Conservation (phyloP, 2,329 filamentous ascomycete species). For the Mycosphaerella sp. region DNA sequence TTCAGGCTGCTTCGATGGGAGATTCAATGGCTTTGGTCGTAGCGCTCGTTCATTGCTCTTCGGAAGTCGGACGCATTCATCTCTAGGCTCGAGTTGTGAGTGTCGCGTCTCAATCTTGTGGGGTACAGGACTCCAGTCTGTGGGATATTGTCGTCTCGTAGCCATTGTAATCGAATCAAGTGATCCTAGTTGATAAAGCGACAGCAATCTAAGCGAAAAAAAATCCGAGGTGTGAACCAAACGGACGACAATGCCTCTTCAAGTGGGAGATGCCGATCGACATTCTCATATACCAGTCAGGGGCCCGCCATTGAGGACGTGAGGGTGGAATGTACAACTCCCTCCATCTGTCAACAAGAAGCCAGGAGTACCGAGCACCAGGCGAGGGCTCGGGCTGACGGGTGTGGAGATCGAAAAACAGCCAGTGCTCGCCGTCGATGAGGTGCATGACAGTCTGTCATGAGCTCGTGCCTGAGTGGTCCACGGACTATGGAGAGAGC, state of each 20-base stretch:
- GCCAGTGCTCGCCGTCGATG: slow-evolving; percentile 2
- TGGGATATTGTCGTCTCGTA: slow-evolving; percentile 5
- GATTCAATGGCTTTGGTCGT: slow-evolving; percentile 10
- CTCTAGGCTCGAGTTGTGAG: not conserved
- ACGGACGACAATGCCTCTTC: not conserved
- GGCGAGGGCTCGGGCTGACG: slow-evolving; percentile 5
- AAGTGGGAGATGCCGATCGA: not conserved
- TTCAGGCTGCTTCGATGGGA: slow-evolving; percentile 7
- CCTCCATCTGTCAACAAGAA: slow-evolving; percentile 25
- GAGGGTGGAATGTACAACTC: slow-evolving; percentile 28
- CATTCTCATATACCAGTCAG: slow-evolving; percentile 7
- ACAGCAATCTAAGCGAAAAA: slow-evolving; percentile 3
- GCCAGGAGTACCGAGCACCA: slow-evolving; percentile 16
- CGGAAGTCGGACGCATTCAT: not conserved
- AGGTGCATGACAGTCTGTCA: slow-evolving; percentile 6
- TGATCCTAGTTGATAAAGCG: not conserved
- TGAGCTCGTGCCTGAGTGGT: slow-evolving; percentile 8
- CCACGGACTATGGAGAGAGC: not conserved
- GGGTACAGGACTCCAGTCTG: slow-evolving; percentile 6
- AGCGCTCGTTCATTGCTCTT: slow-evolving; percentile 1
- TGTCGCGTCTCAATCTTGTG: not conserved
- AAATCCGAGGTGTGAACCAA: slow-evolving; percentile 1
- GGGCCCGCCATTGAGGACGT: slow-evolving; percentile 18
- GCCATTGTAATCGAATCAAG: not conserved
- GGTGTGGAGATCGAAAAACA: not conserved